Evolutionary conservation across 2,329 filamentous ascomycete genomes (phyloP).

Genomic region (Trichoderma sp.): DNA sequence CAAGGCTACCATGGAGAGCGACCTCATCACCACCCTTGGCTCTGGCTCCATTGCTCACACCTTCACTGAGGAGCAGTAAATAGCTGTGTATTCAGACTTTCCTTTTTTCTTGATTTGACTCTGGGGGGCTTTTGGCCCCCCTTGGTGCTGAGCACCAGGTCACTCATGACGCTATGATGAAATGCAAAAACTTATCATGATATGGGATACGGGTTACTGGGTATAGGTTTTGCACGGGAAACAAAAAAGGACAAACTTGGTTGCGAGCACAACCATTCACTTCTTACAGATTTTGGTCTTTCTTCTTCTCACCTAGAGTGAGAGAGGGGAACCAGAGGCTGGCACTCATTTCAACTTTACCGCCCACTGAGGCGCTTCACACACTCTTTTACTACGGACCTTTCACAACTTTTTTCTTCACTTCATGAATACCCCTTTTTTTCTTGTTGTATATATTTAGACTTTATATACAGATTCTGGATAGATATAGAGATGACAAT

Average conservation of each 20-base stretch:
- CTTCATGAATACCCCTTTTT: conserved; percentile 25
- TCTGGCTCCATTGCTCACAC: conserved; percentile 29
- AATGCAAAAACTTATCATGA: conserved; percentile 29
- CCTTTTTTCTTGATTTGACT: neutral
- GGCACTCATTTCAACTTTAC: conserved; percentile 29
- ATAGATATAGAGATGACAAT: conserved; percentile 16
- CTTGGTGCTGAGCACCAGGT: conserved; percentile 29
- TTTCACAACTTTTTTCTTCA: conserved; percentile 13
- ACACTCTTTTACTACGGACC: conserved; percentile 26
- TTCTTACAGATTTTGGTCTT: conserved; percentile 27
- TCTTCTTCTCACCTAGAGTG: neutral
- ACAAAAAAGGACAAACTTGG: conserved; percentile 20
- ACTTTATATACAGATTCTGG: neutral
- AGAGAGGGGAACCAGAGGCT: conserved; percentile 27
- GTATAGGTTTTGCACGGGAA: conserved; percentile 6
- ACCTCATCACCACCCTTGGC: conserved; percentile 54
- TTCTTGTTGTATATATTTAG: conserved; percentile 29
- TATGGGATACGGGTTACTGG: conserved; percentile 9
- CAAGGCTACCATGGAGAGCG: conserved; percentile 46
- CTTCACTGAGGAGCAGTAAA: conserved; percentile 23
- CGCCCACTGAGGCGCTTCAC: conserved; percentile 23
- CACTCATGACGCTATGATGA: conserved; percentile 23
- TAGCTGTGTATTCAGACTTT: neutral
- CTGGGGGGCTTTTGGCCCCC: neutral
- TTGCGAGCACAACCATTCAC: conserved; percentile 18